Percentiles rank a stretch among this genome's conserved stretches.
phyloP scores from a whole-genome alignment of 2,329 filamentous ascomycete genomes.

The Phyllosticta capitalensis region DNA sequence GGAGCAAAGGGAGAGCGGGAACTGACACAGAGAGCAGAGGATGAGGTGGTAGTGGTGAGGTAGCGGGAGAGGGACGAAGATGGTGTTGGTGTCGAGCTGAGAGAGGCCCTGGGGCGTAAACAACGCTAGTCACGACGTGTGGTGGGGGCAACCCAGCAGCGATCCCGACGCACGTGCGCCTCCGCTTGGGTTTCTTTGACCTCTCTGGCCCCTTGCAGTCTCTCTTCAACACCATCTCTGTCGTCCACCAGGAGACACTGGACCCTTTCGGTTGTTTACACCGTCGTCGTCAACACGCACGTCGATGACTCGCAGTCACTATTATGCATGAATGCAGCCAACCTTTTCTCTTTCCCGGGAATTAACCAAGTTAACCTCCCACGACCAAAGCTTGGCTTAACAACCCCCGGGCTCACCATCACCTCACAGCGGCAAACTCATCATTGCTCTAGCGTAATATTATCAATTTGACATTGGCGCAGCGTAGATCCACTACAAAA shows the following conservation, averaged over 20 bases:
- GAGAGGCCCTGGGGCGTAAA: slow-evolving; percentile 6
- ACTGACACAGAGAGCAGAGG: background rate
- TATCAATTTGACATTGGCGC: background rate
- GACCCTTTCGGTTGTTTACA: no score
- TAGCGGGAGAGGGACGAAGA: background rate
- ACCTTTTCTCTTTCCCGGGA: no score
- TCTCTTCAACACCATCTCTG: background rate
- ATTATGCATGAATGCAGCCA: no score
- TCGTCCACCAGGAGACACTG: background rate
- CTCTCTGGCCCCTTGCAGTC: background rate
- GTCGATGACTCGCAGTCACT: no score
- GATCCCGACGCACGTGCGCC: background rate
- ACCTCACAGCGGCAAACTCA: background rate
- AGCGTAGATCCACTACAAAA: background rate
- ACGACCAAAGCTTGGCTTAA: background rate
- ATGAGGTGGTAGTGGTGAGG: background rate
- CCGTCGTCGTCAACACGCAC: no score
- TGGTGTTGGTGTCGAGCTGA: background rate
- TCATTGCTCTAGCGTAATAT: background rate
- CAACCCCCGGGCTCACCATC: background rate
- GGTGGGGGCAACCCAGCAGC: background rate
- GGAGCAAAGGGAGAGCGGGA: background rate
- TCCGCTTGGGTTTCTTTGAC: background rate
- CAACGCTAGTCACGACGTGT: slow-evolving; percentile 4
- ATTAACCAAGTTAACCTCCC: no score